These are phyloP conservation scores for Bolboschoenus planiculmis DNA, from an alignment of 176 grass and related monocot species.

Conservation along the genomic window DNA sequence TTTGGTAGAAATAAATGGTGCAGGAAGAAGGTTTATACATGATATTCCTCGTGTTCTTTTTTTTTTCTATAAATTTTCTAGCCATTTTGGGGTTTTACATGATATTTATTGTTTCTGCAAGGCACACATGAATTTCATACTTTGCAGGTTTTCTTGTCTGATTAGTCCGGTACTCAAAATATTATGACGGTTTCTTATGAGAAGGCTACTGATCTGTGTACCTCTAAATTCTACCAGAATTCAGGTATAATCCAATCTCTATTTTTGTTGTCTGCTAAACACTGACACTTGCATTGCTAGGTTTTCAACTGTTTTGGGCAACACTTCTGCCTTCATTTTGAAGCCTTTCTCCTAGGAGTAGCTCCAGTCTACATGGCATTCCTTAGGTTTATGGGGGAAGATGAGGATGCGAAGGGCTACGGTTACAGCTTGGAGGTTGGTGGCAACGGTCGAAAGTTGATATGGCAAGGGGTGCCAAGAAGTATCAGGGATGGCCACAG, in stretches of 20 bases:
- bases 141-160: background rate
- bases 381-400: slow-evolving; percentile 24
- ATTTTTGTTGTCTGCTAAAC: background rate
- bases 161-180: background rate
- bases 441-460: slow-evolving; percentile 25
- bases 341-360: slow-evolving; percentile 23
- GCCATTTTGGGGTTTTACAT: background rate
- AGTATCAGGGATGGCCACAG: slow-evolving; percentile 24
- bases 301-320: slow-evolving; percentile 30
- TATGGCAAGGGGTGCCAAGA: slow-evolving; percentile 24
- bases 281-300: background rate
- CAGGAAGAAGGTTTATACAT: background rate
- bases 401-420: slow-evolving; percentile 23
- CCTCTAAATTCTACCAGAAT: slow-evolving; percentile 1
- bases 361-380: slow-evolving; percentile 26
- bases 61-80: too few species aligned
- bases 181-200: background rate
- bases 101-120: background rate
- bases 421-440: slow-evolving; percentile 27
- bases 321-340: slow-evolving; percentile 27
- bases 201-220: background rate
- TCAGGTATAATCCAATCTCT: background rate
- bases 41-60: background rate
- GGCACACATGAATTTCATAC: background rate
- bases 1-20: background rate